A percentile compares a stretch with the other conserved stretches of the same genome.
These are phyloP conservation scores for Nicotiana paniculata DNA, from an alignment of 257 asterid species.

Conservation along the genomic window DNA sequence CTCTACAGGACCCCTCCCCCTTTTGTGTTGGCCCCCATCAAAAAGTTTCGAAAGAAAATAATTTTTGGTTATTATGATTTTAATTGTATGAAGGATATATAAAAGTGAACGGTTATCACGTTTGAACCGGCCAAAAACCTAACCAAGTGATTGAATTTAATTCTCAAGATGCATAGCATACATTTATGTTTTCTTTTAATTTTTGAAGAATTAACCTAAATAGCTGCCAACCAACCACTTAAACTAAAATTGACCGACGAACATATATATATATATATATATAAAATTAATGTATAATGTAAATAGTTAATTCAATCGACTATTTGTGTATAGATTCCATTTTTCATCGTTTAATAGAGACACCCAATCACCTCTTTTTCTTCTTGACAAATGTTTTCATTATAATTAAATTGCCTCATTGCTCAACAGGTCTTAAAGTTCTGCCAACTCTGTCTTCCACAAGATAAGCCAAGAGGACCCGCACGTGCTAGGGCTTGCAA, in stretches of 20 bases:
- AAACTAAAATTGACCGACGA: no score
- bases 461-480: background rate
- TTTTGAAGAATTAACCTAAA: no score
- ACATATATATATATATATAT: no score
- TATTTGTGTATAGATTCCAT: no score
- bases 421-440: background rate
- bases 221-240: no score
- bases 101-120: background rate
- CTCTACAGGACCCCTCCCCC: slow-evolving; percentile 1
- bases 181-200: background rate
- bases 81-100: background rate
- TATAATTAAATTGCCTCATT: background rate
- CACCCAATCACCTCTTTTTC: background rate
- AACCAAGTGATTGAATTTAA: slow-evolving; percentile 11
- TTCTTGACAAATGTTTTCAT: background rate
- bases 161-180: background rate
- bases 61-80: background rate
- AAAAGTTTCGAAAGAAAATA: background rate
- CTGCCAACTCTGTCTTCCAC: background rate
- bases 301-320: no score
- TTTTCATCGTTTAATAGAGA: background rate
- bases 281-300: no score
- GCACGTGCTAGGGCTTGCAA: background rate
- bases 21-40: background rate
- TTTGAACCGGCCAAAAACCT: slow-evolving; percentile 8